Evolutionary conservation across 169 alveolate genomes (phyloP), one percentile per base, ranked within the genome.

Genomic region (Eimeria tenella): DNA sequence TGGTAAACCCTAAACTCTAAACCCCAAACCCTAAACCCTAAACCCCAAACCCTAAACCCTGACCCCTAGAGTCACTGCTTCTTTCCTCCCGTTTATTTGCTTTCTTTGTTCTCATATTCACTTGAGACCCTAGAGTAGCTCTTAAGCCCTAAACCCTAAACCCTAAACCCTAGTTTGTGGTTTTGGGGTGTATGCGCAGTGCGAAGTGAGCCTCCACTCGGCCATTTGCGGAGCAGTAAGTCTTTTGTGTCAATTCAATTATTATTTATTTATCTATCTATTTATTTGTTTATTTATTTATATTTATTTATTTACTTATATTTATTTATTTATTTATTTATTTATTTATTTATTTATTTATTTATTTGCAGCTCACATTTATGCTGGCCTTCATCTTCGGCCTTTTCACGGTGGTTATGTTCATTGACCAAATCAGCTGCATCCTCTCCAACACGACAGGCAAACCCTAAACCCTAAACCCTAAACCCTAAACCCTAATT

Each of bases 391-490:
- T 82, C 75, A 63, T 82, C 75, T 82, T 82, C 25, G 90, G 90
- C 77, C 90, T 82, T 58, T 82, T 82, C 90, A 82, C 90, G 13
- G 17, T 82, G 31, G 73, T 82, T 31, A 82, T 82, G 90, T 60
- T 82, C 58, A 9, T 82, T 53, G 90, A 82, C 23, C 90, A 82
- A 75, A 73, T 82, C 56, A 50, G 55, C 53, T 53, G 60, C n/a
- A 82, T 82, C 75, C 73, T 62, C 75, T 5, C 90, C 5, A 82
- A 82, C 90, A 82, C 90, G 55, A 82, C 90, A 58, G 90, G 90
- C 63, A 58, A 11, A 17, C 42, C 42, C 42, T 31, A 31, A 31
- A 31, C 42, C 42, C 42, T 31, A 31, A 31, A 31, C 42, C 42
- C 42, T 31, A 31, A 31, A 31, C 42, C 42, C 42, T 31, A 31